Evolutionary conservation across 2,329 filamentous ascomycete species (phyloP).

Genomic region (Xylaria sp.): DNA sequence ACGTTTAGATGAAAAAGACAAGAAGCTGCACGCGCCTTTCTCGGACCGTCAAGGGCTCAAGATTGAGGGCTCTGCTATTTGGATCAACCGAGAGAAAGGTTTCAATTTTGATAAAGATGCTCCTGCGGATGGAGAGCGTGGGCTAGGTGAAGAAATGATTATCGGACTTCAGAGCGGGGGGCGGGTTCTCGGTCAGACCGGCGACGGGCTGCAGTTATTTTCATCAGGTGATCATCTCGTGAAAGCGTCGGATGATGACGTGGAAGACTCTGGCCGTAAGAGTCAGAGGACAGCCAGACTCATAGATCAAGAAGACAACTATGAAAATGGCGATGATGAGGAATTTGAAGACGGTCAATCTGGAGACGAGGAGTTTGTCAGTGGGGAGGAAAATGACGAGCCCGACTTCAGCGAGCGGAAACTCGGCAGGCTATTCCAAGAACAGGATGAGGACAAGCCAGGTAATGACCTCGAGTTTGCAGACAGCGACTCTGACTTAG

Average conservation of each 20-base stretch:
- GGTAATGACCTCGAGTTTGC: constrained; percentile 85
- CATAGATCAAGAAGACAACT: constrained; percentile 67
- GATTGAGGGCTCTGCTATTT: constrained; percentile 97
- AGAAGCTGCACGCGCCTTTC: constrained; percentile 96
- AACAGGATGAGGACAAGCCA: constrained; percentile 56
- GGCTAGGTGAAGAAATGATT: constrained; percentile 95
- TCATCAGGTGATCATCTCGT: constrained; percentile 76
- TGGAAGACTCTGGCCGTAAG: constrained; percentile 70
- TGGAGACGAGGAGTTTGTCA: constrained; percentile 62
- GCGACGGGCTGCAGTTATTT: constrained; percentile 87
- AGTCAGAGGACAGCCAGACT: constrained; percentile 67
- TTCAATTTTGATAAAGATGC: constrained; percentile 77
- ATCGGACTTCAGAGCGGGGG: constrained; percentile 87
- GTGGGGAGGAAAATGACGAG: constrained; percentile 65
- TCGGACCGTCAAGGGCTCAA: constrained; percentile 95
- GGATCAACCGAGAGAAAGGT: constrained; percentile 77
- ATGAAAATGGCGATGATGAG: constrained; percentile 57
- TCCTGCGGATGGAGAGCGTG: constrained; percentile 76
- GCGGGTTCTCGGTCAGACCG: constrained; percentile 81
- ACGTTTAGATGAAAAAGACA: constrained; percentile 94
- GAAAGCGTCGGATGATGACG: constrained; percentile 66
- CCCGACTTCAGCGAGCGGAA: constrained; percentile 68
- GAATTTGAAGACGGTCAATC: constrained; percentile 62
- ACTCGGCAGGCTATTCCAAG: constrained; percentile 69
- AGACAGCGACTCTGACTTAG: constrained; percentile 95